Percentiles rank a stretch among this genome's conserved stretches.
phyloP scores from a whole-genome alignment of 495 filamentous ascomycete genomes.

The Podospora anserina region DNA sequence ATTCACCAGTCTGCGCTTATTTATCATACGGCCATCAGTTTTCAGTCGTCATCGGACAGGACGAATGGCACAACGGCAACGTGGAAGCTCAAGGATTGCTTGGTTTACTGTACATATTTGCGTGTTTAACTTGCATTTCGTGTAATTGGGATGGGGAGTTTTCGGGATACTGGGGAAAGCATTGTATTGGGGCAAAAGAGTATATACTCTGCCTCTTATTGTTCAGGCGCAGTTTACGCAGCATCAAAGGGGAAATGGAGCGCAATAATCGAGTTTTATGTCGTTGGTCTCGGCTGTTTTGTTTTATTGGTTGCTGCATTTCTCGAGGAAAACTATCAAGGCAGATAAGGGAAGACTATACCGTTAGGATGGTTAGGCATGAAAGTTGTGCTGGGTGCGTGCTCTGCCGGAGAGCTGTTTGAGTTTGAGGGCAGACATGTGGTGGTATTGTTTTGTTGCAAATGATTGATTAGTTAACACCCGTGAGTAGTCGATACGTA shows the following conservation, averaged over 20 bases:
- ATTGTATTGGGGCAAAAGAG: too few relatives aligned
- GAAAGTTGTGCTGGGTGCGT: neutral
- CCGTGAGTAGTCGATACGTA: neutral
- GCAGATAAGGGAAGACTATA: too few relatives aligned
- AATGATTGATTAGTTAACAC: neutral
- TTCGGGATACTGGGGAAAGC: too few relatives aligned
- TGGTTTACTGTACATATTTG: neutral
- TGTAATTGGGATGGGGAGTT: neutral
- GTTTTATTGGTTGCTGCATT: too few relatives aligned
- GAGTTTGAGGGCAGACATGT: neutral
- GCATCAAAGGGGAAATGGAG: too few relatives aligned
- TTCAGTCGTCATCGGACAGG: neutral
- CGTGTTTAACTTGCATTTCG: too few relatives aligned
- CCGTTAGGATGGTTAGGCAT: too few relatives aligned
- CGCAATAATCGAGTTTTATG: too few relatives aligned
- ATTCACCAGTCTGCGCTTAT: neutral
- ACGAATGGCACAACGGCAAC: neutral
- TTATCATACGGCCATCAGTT: neutral
- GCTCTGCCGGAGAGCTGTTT: neutral
- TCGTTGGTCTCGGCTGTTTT: too few relatives aligned
- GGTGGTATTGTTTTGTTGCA: neutral
- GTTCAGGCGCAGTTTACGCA: too few relatives aligned
- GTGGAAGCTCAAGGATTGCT: neutral
- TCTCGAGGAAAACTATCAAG: too few relatives aligned
- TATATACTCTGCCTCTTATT: too few relatives aligned